Evolutionary conservation across 768 basidiomycete species (phyloP), one percentile per base, ranked within the genome.

Genomic region (Mycena amicta): DNA sequence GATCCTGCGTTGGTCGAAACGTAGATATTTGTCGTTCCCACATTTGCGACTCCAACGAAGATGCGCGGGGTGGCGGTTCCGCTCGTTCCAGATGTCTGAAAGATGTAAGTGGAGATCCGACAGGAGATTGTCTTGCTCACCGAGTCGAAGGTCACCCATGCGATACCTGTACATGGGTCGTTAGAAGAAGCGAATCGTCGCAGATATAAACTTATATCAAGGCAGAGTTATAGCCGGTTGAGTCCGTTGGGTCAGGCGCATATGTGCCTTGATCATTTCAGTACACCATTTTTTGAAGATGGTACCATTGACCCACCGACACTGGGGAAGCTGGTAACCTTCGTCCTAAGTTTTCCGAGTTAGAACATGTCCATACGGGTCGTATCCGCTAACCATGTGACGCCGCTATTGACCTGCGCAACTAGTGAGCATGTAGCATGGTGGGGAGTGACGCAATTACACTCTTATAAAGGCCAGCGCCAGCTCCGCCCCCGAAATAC

Each of bases 401-500:
- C 71, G 4, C 85, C 87, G 55, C n/a, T n/a, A n/a, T n/a, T n/a
- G n/a, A n/a, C n/a, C n/a, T n/a, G n/a, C n/a, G n/a, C 73, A 84
- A 62, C 88, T 72, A 0, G 82, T 84, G 4, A 85, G 87, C n/a
- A n/a, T n/a, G n/a, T n/a, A n/a, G n/a, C n/a, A n/a, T n/a, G n/a
- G n/a, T n/a, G n/a, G n/a, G n/a, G n/a, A n/a, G n/a, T n/a, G n/a
- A n/a, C n/a, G n/a, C n/a, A n/a, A n/a, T n/a, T n/a, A n/a, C n/a
- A n/a, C n/a, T n/a, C 67, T 86, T 88, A 82, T 82, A 88, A 16
- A 88, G 74, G 3, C 87, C 87, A 50, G 87, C 77, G 5, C 87
- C 87, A 56, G 81, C 82, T 30, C 83, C 76, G 5, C 86, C 85
- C 57, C 86, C 87, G 56, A 88, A 86, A 71, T 78, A 86, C 4